Base-by-base conservation (phyloP, 441 rosid genomes). In the Corymbia citriodora region DNA sequence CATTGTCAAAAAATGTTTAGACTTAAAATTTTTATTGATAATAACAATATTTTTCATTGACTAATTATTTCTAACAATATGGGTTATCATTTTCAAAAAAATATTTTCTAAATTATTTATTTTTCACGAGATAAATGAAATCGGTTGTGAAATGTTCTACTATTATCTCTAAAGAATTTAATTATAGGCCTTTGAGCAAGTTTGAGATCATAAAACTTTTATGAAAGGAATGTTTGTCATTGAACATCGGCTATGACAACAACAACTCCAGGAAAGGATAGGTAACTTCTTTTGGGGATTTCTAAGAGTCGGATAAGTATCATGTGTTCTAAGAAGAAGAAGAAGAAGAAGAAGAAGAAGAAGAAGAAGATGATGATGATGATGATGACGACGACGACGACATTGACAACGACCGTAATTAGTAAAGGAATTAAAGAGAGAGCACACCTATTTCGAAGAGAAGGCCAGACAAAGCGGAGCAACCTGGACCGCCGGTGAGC, bases 401-500 rank as follows among this genome's bases (percentile, higher is more conserved):
- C 33, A 33, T 33, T 33, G 33, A 33, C 17, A 29, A 74, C 8
- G 17, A 7, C 52, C 29, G 10, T 9, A 10, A 79, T 45, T 45
- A 79, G 85, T 12, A 17, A 63, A 48, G 36, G 31, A 25, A 36
- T 14, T 48, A 63, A 79, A 29, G 54, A 8, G 55, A 85, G 49
- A 79, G 21, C 14, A 19, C 17, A 91, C 92, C 92, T 54, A 68
- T 91, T 87, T 89, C 92, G 48, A 29, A 93, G 13, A 93, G 91
- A 50, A 94, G 91, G 10, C 93, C 94, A 53, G 93, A 92, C 55
- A 94, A 90, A 91, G 92, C 91, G 21, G 94, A 94, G 91, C 95
- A 94, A 53, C 95, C 94, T 27, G 95, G 95, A 29, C 95, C 96
- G 18, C 96, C 96, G 54, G 93, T 93, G 55, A 94, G 95, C 96